Evolutionary conservation across 208 protist genomes (phyloP).

Genomic region (Wallacemonas sp.): DNA sequence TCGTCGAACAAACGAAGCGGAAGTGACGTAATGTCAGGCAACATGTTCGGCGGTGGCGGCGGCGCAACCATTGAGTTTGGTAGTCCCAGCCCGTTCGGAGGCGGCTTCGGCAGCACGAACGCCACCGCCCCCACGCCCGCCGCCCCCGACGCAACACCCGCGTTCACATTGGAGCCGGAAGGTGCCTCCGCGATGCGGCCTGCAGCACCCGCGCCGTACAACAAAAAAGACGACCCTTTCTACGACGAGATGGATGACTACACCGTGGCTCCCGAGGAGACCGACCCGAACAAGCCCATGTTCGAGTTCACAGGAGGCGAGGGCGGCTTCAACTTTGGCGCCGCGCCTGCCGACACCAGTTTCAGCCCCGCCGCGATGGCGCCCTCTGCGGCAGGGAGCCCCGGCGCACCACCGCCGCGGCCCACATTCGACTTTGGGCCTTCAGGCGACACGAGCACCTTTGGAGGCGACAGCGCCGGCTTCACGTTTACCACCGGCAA

Average conservation of each 20-base stretch:
- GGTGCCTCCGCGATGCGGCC: neutral
- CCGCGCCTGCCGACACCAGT: neutral
- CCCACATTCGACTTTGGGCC: slow-evolving; percentile 68
- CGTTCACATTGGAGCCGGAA: slow-evolving; percentile 5
- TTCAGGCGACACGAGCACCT: slow-evolving; percentile 19
- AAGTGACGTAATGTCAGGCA: neutral
- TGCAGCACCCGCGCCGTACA: slow-evolving; percentile 11
- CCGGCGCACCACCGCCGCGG: slow-evolving; percentile 18
- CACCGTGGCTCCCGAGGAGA: slow-evolving; percentile 27
- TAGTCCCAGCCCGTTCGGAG: slow-evolving; percentile 10
- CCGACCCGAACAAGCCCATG: slow-evolving; percentile 1
- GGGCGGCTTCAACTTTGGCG: slow-evolving; percentile 31
- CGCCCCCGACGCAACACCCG: neutral
- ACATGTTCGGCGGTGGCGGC: neutral
- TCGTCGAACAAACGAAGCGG: slow-evolving; percentile 12
- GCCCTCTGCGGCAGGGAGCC: neutral
- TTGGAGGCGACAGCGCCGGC: slow-evolving; percentile 5
- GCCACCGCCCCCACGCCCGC: neutral
- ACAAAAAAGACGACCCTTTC: slow-evolving; percentile 55
- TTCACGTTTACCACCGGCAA: slow-evolving; percentile 11
- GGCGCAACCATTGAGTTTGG: slow-evolving; percentile 12
- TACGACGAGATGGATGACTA: slow-evolving; percentile 82
- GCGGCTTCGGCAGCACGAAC: neutral
- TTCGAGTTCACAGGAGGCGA: slow-evolving; percentile 37
- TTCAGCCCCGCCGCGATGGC: no score